phyloP scores from a whole-genome alignment of 306 rosid genomes.

The Adenanthera pavonina region DNA sequence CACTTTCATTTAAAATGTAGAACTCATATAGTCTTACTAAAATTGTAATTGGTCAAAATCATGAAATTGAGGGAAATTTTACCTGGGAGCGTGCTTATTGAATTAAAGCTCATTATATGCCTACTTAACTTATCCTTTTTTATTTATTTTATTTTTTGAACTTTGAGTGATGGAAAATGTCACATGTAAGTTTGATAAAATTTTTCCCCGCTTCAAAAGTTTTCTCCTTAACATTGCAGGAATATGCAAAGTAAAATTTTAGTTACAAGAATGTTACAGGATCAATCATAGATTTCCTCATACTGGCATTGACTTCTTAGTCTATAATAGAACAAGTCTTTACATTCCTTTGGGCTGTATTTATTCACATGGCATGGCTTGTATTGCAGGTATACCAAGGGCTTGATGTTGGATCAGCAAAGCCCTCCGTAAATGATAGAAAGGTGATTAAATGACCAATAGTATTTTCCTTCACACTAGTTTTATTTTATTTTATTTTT shows the following conservation, averaged over 20 bases:
- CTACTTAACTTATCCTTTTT: not conserved
- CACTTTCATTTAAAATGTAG: not conserved
- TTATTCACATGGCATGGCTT: slow-evolving; percentile 21
- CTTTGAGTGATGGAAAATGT: not conserved
- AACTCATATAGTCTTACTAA: not conserved
- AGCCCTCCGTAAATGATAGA: slow-evolving; percentile 79
- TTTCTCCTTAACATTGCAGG: not conserved
- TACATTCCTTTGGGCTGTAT: not conserved
- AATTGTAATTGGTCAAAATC: not conserved
- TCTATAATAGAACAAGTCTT: slow-evolving; percentile 16
- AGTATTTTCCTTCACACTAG: slow-evolving; percentile 19
- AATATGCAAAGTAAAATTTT: slow-evolving; percentile 6
- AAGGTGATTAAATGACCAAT: slow-evolving; percentile 54
- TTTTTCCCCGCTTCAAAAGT: not conserved
- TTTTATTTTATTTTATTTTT: not conserved
- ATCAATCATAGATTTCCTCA: slow-evolving; percentile 5
- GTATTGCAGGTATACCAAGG: slow-evolving; percentile 75
- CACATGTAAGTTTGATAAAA: not conserved
- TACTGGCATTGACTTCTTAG: not conserved
- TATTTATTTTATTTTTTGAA: not conserved
- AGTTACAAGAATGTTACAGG: not conserved
- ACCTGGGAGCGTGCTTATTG: not conserved
- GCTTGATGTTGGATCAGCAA: slow-evolving; percentile 94
- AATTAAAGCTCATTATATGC: not conserved
- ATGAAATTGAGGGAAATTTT: not conserved